Conservation (phyloP, 2,329 filamentous ascomycete species). For the Cercospora sp. region DNA sequence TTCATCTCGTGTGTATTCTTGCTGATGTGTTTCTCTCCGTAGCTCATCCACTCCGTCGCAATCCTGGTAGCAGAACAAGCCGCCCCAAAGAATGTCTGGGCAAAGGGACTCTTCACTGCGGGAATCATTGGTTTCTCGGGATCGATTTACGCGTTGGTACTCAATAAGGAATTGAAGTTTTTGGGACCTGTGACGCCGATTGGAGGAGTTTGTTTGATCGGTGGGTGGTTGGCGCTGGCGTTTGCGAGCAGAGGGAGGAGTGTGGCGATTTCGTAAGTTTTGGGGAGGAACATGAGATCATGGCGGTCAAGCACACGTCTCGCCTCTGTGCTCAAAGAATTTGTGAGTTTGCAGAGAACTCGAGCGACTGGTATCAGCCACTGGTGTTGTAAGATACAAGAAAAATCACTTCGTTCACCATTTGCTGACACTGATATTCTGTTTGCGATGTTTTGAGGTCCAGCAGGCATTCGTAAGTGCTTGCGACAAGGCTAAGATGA, state of each 20-base stretch:
- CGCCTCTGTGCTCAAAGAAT: too few species aligned
- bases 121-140: slow-evolving; percentile 69
- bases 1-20: neutral
- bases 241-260: slow-evolving; percentile 40
- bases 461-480: too few species aligned
- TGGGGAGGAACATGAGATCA: neutral
- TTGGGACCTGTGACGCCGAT: slow-evolving; percentile 66
- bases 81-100: slow-evolving; percentile 56
- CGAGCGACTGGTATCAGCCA: too few species aligned
- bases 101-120: slow-evolving; percentile 57
- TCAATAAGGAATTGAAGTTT: slow-evolving; percentile 62
- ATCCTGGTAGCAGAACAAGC: slow-evolving; percentile 57
- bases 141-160: slow-evolving; percentile 62
- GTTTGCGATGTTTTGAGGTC: too few species aligned
- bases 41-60: slow-evolving; percentile 64
- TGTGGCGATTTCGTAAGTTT: slow-evolving; percentile 14
- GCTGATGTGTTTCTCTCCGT: neutral
- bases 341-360: too few species aligned
- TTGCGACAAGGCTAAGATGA: too few species aligned
- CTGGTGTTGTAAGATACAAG: too few species aligned
- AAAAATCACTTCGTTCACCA: too few species aligned
- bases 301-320: too few species aligned
- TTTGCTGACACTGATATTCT: too few species aligned
- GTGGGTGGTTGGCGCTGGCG: slow-evolving; percentile 59
- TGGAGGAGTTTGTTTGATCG: slow-evolving; percentile 64